Evolutionary conservation across 371 early-diverging fungal genomes (phyloP).

Genomic region (Apophysomyces ossiformis): DNA sequence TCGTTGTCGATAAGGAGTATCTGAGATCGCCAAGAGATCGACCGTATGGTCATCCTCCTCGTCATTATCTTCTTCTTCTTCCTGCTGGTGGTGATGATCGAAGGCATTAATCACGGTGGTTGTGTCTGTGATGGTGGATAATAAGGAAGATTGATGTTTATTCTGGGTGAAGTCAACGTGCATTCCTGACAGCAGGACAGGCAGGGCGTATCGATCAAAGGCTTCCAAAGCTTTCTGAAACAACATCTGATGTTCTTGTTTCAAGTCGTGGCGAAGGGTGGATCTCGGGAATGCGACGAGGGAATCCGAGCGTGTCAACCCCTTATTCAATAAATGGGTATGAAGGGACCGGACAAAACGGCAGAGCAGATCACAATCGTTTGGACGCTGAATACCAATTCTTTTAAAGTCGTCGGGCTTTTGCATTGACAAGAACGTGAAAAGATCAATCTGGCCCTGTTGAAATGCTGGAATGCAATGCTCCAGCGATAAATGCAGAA

Average conservation of each 20-base stretch:
- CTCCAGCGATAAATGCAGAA: constrained; percentile 33
- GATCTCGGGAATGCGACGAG: not conserved
- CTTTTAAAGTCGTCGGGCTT: constrained; percentile 28
- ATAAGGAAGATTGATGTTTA: not conserved
- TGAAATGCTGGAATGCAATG: constrained; percentile 40
- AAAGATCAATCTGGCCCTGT: constrained; percentile 27
- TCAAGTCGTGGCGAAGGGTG: not conserved
- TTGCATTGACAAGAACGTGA: constrained; percentile 29
- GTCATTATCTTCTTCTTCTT: too few relatives aligned
- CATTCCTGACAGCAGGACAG: not conserved
- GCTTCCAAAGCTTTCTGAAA: constrained; percentile 28
- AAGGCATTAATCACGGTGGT: not conserved
- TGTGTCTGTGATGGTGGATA: constrained; percentile 13
- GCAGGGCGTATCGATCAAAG: constrained; percentile 31
- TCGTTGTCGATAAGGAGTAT: too few relatives aligned
- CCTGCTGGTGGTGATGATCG: too few relatives aligned
- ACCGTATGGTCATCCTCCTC: too few relatives aligned
- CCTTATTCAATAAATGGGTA: constrained; percentile 30
- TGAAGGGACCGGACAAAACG: constrained; percentile 29
- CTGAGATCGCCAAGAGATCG: too few relatives aligned
- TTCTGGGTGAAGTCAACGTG: not conserved
- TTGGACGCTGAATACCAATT: constrained; percentile 32
- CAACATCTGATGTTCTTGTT: constrained; percentile 20
- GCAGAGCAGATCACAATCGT: constrained; percentile 30
- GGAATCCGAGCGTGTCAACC: constrained; percentile 5